Conservation (phyloP, 2,329 filamentous ascomycete species). For the Fusarium sp. region DNA sequence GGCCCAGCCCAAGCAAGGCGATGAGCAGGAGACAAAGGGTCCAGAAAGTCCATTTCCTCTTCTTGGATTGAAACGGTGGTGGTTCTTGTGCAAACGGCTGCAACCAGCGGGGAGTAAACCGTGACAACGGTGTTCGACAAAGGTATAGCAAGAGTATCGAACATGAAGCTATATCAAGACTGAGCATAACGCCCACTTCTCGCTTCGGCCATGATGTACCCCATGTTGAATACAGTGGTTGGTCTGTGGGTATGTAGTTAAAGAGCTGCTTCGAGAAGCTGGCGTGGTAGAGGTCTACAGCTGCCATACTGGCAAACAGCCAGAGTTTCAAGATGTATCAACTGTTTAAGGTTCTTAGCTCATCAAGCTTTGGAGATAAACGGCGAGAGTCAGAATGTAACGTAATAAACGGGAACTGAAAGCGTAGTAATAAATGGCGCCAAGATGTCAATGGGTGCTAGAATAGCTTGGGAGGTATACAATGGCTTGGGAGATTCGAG, state of each 20-base stretch:
- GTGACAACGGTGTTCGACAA: conserved; percentile 37
- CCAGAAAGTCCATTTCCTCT: conserved; percentile 52
- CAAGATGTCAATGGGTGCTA: not conserved
- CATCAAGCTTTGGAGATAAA: not conserved
- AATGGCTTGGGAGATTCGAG: not conserved
- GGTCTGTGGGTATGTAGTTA: not conserved
- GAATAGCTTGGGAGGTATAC: not conserved
- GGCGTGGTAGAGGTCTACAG: conserved; percentile 22
- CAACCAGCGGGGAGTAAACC: conserved; percentile 52
- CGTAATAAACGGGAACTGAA: not conserved
- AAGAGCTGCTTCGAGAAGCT: conserved; percentile 25
- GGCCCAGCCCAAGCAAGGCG: conserved; percentile 47
- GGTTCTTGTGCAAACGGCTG: conserved; percentile 56
- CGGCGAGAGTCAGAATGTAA: not conserved
- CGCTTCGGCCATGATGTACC: not conserved
- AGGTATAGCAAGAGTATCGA: conserved; percentile 45
- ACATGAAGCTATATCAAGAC: conserved; percentile 41
- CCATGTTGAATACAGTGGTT: not conserved
- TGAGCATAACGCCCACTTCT: conserved; percentile 32
- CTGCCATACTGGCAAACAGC: conserved; percentile 13
- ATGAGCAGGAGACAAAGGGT: conserved; percentile 48
- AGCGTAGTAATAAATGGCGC: not conserved
- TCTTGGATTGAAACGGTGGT: conserved; percentile 28
- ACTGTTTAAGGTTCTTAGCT: conserved; percentile 20
- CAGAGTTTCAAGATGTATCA: not conserved